These are phyloP conservation scores for Cupressus sempervirens DNA, from an alignment of 75 land plant species.

Conservation along the genomic window DNA sequence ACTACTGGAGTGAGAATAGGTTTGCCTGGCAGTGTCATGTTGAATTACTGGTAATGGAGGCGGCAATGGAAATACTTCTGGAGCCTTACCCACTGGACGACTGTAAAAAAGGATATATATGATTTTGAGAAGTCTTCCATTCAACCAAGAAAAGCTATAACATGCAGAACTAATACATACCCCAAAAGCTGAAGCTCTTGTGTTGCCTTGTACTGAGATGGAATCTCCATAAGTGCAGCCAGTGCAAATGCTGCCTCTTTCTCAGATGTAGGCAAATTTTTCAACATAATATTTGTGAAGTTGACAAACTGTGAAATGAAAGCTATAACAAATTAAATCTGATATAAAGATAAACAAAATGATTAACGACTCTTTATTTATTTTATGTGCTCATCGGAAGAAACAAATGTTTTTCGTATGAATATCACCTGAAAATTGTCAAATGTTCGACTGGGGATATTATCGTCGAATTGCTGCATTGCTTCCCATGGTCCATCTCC, in stretches of 20 bases:
- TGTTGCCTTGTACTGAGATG: slow-evolving; percentile 80
- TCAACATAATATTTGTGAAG: slow-evolving; percentile 86
- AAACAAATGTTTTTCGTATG: not conserved
- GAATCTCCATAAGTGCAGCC: slow-evolving; percentile 94
- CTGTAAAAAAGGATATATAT: not conserved
- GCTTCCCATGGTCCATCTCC: slow-evolving; percentile 96
- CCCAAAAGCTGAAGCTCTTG: slow-evolving; percentile 26
- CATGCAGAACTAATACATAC: slow-evolving; percentile 24
- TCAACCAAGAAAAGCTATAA: not conserved
- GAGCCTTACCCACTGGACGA: not conserved
- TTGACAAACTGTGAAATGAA: slow-evolving; percentile 72
- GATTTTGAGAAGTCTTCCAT: not conserved
- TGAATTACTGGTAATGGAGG: slow-evolving; percentile 13
- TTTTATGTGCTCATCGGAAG: not conserved
- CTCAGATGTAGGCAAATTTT: slow-evolving; percentile 35
- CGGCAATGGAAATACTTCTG: not conserved
- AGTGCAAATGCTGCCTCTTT: slow-evolving; percentile 90
- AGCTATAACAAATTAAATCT: not conserved
- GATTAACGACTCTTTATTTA: not conserved
- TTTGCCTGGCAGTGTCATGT: not conserved
- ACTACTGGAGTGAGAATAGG: not conserved
- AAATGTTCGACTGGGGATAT: slow-evolving; percentile 62
- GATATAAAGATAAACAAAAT: not conserved
- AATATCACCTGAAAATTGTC: slow-evolving; percentile 79
- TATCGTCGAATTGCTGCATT: slow-evolving; percentile 82